Percentiles rank a stretch among this genome's conserved stretches.
These are phyloP conservation scores for Takakia lepidozioides DNA, from an alignment of 225 moss, liverwort and hornwort species.

Conservation along the genomic window DNA sequence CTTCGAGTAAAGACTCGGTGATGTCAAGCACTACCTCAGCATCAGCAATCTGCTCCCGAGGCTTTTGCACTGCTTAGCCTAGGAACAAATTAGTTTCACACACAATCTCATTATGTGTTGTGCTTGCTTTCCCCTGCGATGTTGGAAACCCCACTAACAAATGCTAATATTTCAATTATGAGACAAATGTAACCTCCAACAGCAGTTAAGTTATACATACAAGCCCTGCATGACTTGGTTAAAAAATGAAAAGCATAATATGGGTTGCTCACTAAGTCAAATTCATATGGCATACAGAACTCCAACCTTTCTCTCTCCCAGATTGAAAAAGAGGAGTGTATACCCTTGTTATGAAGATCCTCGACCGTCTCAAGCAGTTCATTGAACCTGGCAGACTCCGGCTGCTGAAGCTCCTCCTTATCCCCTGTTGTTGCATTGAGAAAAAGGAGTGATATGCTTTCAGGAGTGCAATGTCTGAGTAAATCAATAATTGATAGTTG, in stretches of 20 bases:
- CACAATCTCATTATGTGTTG: too few relatives aligned
- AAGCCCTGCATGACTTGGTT: slow-evolving; percentile 1
- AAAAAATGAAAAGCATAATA: background rate
- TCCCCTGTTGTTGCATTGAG: slow-evolving; percentile 11
- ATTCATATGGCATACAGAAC: background rate
- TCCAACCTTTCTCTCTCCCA: too few relatives aligned
- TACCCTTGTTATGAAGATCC: slow-evolving; percentile 32
- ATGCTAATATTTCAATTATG: background rate
- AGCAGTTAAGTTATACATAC: too few relatives aligned
- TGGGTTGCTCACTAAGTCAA: background rate
- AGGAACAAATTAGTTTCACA: background rate
- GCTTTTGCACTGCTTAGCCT: slow-evolving; percentile 35
- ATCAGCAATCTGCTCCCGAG: slow-evolving; percentile 77
- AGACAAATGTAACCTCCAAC: too few relatives aligned
- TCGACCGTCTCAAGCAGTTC: slow-evolving; percentile 23
- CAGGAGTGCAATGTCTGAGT: background rate
- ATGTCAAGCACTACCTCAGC: slow-evolving; percentile 59
- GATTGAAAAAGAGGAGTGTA: background rate
- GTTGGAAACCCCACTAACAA: too few relatives aligned
- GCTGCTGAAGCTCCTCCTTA: slow-evolving; percentile 22
- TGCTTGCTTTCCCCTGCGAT: too few relatives aligned
- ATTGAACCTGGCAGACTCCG: slow-evolving; percentile 33
- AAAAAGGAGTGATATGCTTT: background rate
- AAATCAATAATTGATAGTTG: background rate
- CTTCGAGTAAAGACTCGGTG: slow-evolving; percentile 29